Evolutionary conservation across 2,329 filamentous ascomycete genomes (phyloP), one percentile per base, ranked within the genome.

Genomic region (Aquanectria penicillioides): DNA sequence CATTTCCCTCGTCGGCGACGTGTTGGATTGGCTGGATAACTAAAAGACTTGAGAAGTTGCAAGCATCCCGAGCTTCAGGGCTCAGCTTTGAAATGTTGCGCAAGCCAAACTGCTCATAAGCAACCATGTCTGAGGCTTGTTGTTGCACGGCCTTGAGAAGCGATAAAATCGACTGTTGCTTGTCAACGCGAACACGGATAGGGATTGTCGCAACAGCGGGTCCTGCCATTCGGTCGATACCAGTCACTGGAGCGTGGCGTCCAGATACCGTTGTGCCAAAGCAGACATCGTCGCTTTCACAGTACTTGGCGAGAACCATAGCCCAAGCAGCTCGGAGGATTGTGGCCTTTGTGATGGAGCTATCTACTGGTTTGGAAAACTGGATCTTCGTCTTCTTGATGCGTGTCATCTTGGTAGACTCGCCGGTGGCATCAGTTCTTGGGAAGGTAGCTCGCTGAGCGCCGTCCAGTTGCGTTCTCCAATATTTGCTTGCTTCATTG

Each of bases 221-320:
- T 2, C 61, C 69, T 3, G 59, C 36, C 15, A 71, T 60, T 2
- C 20, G n/a, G 8, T 71, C 66, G 13, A 68, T 57, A 10, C 56
- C 67, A 3, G 43, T 20, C 0, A 73, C 54, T 1, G 67, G 50
- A 1, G 60, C 62, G 6, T 64, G 64, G 18, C 79, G 73, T 6
- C 80, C 79, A 4, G 78, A 78, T 3, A 81, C 65, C 0, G 77
- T 80, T 50, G 75, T 73, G 1, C 80, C 80, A 47, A 81, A 81
- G 6, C 77, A 68, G 7, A 81, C 71, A 50, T 81, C 78, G 2
- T 74, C 37, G 0, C 56, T 59, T 2, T 59, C 82, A 2, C 77
- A 68, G 59, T 87, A 88, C 6, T 74, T 73, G 13, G 78, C 74
- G 3, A 87, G 47, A 2, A 89, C 67, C 55, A 82, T 80, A 5